Percentiles rank a stretch among this genome's conserved stretches.
Conservation (phyloP, 345 rosid genomes). For the Acer negundo region DNA sequence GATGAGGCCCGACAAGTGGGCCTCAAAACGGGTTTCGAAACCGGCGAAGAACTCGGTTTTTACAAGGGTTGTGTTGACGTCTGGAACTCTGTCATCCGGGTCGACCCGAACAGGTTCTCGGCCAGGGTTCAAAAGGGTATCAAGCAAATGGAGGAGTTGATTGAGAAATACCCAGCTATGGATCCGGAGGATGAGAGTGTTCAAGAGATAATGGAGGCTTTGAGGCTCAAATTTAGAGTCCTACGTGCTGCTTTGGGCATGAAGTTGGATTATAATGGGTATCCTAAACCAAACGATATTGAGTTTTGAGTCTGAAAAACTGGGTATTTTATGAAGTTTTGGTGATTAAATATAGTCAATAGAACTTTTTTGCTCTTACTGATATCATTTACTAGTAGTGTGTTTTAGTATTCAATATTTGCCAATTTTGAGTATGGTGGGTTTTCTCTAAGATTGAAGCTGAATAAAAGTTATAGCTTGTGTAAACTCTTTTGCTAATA, state of each 20-base stretch:
- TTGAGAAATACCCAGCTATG: slow-evolving; percentile 51
- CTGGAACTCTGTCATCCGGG: slow-evolving; percentile 59
- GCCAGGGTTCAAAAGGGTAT: slow-evolving; percentile 56
- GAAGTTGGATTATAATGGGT: slow-evolving; percentile 65
- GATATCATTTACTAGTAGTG: background rate
- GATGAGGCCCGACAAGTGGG: slow-evolving; percentile 70
- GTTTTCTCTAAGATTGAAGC: slow-evolving; percentile 9
- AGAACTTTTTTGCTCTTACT: background rate
- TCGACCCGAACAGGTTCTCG: slow-evolving; percentile 51
- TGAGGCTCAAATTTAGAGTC: slow-evolving; percentile 69
- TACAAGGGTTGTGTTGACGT: slow-evolving; percentile 74
- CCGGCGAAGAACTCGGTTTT: slow-evolving; percentile 79
- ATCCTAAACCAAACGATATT: slow-evolving; percentile 53
- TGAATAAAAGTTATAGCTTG: background rate
- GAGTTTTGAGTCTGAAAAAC: slow-evolving; percentile 49
- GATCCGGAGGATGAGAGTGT: slow-evolving; percentile 69
- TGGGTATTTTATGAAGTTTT: background rate
- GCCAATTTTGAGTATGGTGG: background rate
- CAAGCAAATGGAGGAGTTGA: slow-evolving; percentile 56
- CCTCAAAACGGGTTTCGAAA: slow-evolving; percentile 62
- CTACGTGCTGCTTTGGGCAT: slow-evolving; percentile 65
- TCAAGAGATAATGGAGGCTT: slow-evolving; percentile 55
- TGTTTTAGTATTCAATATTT: too few species aligned
- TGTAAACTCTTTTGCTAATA: background rate
- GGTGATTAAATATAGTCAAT: background rate